These are phyloP conservation scores for Mycena capillaripes DNA, from an alignment of 768 basidiomycete genomes.

Conservation along the genomic window DNA sequence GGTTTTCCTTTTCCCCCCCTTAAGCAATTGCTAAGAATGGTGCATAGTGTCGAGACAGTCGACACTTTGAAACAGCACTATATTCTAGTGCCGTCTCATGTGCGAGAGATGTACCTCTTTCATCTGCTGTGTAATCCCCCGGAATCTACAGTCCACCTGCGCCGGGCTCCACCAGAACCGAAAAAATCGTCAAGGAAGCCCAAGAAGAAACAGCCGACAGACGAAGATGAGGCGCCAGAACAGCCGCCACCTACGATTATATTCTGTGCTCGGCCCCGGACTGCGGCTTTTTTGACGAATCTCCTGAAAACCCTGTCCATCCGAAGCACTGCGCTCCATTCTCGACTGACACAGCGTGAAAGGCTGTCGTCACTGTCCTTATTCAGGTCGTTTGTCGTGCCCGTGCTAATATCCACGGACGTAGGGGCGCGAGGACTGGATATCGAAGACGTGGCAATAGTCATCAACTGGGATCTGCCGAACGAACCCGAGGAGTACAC, in stretches of 20 bases:
- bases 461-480: slow-evolving; percentile 98
- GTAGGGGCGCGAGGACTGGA: slow-evolving; percentile 96
- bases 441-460: slow-evolving; percentile 96
- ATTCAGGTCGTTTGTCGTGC: slow-evolving; percentile 89
- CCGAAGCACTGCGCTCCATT: slow-evolving; percentile 92
- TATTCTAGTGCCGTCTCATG: slow-evolving; percentile 93
- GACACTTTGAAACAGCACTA: slow-evolving; percentile 90
- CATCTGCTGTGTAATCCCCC: slow-evolving; percentile 92
- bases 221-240: slow-evolving; percentile 66
- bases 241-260: slow-evolving; percentile 97
- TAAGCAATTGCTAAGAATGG: slow-evolving; percentile 23
- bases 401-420: slow-evolving; percentile 94
- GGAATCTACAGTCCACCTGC: slow-evolving; percentile 77
- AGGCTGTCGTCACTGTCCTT: slow-evolving; percentile 86
- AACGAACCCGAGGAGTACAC: slow-evolving; percentile 93
- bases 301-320: slow-evolving; percentile 85
- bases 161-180: slow-evolving; percentile 72
- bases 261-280: slow-evolving; percentile 88
- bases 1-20: slow-evolving; percentile 41
- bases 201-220: slow-evolving; percentile 49
- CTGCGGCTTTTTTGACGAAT: slow-evolving; percentile 89
- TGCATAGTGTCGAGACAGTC: slow-evolving; percentile 87
- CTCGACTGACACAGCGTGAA: slow-evolving; percentile 92
- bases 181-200: slow-evolving; percentile 50
- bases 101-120: slow-evolving; percentile 93